A percentile compares a stretch with the other conserved stretches of the same genome.
phyloP scores from a whole-genome alignment of 2,329 filamentous ascomycete genomes.

The Aspergillus neoniger region DNA sequence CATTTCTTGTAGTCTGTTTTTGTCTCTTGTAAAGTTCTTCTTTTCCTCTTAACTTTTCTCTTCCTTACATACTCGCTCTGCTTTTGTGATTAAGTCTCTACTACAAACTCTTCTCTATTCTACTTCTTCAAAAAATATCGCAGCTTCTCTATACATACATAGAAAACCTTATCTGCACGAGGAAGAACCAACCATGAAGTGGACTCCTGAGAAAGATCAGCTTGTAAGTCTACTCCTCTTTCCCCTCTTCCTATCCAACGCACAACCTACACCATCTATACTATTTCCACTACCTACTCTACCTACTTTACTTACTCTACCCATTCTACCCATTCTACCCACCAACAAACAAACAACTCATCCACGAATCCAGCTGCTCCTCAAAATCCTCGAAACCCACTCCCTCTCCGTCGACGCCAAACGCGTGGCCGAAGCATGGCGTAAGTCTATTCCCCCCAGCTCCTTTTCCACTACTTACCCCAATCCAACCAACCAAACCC shows the following conservation, averaged over 20 bases:
- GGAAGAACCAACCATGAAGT: conserved; percentile 34
- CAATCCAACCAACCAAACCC: not conserved
- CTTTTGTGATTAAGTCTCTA: not conserved
- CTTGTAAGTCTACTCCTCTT: conserved; percentile 26
- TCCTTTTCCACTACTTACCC: not conserved
- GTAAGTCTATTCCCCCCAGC: conserved; percentile 29
- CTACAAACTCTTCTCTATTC: not conserved
- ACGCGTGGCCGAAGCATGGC: conserved; percentile 41
- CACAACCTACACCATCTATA: not conserved
- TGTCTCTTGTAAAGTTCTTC: not conserved
- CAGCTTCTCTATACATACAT: not conserved
- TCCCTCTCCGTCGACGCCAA: conserved; percentile 37
- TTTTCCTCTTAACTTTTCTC: not conserved
- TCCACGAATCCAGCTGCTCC: conserved; percentile 34
- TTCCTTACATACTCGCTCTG: not conserved
- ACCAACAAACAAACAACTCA: not conserved
- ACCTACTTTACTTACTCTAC: not conserved
- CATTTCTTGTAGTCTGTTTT: not conserved
- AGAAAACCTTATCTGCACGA: not conserved
- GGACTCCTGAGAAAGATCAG: conserved; percentile 41
- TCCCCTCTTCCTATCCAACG: not conserved
- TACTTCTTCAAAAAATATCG: not conserved
- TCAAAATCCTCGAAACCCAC: conserved; percentile 45
- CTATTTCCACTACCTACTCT: not conserved
- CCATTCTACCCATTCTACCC: no score